Conservation (phyloP, 1,284 basidiomycete species). For the Tilletia walkeri region DNA sequence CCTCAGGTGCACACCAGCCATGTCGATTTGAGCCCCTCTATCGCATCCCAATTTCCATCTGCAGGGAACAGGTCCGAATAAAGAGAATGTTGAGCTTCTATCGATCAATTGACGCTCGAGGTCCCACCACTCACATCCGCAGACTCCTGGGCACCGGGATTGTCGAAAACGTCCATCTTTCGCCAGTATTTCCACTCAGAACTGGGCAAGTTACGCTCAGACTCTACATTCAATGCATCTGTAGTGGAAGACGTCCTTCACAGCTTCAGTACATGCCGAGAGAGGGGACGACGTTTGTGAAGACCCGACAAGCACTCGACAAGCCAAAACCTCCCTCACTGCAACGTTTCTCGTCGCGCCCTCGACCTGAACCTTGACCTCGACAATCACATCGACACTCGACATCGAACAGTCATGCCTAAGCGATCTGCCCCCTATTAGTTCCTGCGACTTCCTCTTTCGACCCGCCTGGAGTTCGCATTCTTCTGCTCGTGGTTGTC, state of each 20-base stretch:
- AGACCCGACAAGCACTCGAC: background rate
- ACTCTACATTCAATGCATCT: too few relatives aligned
- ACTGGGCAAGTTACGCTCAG: too few relatives aligned
- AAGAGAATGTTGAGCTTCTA: background rate
- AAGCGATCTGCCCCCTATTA: background rate
- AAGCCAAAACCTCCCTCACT: background rate
- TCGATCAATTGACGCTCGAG: background rate
- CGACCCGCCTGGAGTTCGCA: too few relatives aligned
- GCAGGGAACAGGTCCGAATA: background rate
- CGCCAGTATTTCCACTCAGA: too few relatives aligned
- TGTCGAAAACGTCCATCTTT: conserved; percentile 7
- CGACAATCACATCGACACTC: background rate
- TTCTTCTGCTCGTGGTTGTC: too few relatives aligned
- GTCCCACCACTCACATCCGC: conserved; percentile 8
- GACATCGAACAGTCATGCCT: background rate
- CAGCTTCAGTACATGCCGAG: background rate
- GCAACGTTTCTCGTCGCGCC: background rate
- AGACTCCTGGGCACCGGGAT: background rate
- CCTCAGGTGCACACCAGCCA: too few relatives aligned
- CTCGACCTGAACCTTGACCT: background rate
- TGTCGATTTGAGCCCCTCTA: background rate
- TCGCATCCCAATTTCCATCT: background rate
- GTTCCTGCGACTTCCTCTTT: too few relatives aligned
- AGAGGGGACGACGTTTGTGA: background rate
- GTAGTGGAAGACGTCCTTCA: too few relatives aligned